These are phyloP conservation scores for Trametes versicolor DNA, from an alignment of 1,284 basidiomycete species.

Conservation along the genomic window DNA sequence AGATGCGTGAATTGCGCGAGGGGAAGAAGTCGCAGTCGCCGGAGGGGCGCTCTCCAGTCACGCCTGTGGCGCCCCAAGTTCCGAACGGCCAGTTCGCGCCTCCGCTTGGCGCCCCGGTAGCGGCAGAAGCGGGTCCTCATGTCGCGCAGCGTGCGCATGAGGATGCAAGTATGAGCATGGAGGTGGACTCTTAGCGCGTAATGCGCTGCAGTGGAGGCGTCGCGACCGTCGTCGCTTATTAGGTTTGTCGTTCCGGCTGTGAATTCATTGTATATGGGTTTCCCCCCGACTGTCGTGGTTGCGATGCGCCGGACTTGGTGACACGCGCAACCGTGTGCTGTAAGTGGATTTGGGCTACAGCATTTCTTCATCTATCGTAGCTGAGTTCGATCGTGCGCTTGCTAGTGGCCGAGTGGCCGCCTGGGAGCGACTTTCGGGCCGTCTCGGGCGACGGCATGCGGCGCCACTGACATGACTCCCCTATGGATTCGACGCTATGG, in stretches of 20 bases:
- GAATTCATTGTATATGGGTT: slow-evolving; percentile 2
- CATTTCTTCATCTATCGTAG: not conserved
- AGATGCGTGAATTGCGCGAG: slow-evolving; percentile 46
- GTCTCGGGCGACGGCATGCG: not conserved
- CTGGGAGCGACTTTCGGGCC: not conserved
- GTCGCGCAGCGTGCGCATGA: slow-evolving; percentile 19
- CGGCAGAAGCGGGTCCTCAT: slow-evolving; percentile 1
- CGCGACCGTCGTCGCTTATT: not conserved
- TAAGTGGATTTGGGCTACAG: slow-evolving; percentile 1
- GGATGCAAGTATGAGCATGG: slow-evolving; percentile 37
- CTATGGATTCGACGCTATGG: not conserved
- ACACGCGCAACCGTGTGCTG: not conserved
- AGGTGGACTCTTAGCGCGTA: slow-evolving; percentile 39
- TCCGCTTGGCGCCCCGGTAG: slow-evolving; percentile 16
- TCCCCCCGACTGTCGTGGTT: not conserved
- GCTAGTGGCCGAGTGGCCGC: not conserved
- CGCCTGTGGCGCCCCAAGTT: not conserved
- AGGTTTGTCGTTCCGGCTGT: slow-evolving; percentile 6
- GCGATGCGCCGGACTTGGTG: not conserved
- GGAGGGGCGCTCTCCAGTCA: slow-evolving; percentile 14
- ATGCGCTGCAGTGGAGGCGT: not conserved
- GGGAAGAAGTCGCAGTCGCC: slow-evolving; percentile 33
- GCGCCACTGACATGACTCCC: not conserved
- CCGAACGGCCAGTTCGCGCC: slow-evolving; percentile 23
- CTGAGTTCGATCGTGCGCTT: not conserved